Evolutionary conservation across 2,329 filamentous ascomycete genomes (phyloP).

Genomic region (Fusarium robinianum): DNA sequence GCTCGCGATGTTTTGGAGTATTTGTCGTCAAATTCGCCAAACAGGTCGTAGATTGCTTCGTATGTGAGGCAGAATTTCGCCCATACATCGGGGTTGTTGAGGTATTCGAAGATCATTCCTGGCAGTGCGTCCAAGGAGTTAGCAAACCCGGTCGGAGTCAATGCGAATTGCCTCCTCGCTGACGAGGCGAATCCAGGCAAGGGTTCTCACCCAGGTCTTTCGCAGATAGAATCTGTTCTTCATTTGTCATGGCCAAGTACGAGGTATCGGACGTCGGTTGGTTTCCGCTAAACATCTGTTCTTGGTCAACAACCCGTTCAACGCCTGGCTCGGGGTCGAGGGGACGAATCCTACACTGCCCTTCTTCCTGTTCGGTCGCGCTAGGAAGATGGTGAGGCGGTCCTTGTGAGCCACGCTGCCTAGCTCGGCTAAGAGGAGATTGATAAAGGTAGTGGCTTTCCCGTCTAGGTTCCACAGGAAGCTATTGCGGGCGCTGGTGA

Average conservation of each 20-base stretch:
- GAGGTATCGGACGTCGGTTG: not conserved
- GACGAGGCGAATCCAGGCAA: no score
- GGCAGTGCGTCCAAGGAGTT: no score
- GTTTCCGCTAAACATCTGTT: not conserved
- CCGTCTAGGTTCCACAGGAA: not conserved
- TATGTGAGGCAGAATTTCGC: not conserved
- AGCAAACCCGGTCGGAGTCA: no score
- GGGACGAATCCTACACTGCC: no score
- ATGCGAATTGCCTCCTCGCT: no score
- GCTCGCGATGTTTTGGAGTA: not conserved
- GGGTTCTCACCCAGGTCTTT: not conserved
- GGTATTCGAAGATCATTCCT: slow-evolving; percentile 1
- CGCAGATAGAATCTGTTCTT: not conserved
- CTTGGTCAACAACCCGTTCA: no score
- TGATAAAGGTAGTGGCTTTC: not conserved
- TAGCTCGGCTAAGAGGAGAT: not conserved
- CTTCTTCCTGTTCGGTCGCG: not conserved
- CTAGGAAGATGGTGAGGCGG: not conserved
- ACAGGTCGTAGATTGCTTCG: slow-evolving; percentile 1
- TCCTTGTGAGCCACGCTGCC: not conserved
- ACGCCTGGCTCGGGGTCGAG: no score
- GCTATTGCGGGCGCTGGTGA: not conserved
- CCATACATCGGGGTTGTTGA: not conserved
- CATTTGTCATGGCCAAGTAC: not conserved
- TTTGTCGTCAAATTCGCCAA: not conserved